Evolutionary conservation across 2,329 filamentous ascomycete genomes (phyloP).

Genomic region (Cladosporium colombiae): DNA sequence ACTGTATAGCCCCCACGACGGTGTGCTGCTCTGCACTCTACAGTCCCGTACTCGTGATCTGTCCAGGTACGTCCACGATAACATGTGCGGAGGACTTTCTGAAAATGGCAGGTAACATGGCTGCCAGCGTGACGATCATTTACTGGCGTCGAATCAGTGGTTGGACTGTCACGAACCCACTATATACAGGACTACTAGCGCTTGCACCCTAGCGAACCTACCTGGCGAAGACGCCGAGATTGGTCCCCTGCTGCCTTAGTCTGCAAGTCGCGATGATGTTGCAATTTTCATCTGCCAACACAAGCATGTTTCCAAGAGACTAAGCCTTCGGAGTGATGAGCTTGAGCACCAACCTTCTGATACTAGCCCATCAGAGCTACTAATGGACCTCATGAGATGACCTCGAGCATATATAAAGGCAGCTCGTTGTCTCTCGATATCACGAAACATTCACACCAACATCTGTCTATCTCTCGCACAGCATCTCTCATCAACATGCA

Average conservation of each 20-base stretch:
- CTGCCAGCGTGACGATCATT: background rate
- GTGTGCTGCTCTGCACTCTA: background rate
- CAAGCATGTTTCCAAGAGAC: background rate
- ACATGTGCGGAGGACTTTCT: background rate
- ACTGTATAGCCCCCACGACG: background rate
- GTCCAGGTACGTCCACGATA: background rate
- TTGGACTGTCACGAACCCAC: background rate
- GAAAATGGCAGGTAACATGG: background rate
- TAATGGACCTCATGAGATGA: background rate
- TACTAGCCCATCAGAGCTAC: background rate
- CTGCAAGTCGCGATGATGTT: conserved; percentile 1
- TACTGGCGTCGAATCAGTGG: background rate
- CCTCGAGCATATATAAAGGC: background rate
- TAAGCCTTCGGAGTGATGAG: background rate
- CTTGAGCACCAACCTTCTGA: background rate
- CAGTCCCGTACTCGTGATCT: background rate
- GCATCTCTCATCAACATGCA: conserved; percentile 19
- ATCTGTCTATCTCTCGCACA: background rate
- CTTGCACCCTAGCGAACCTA: conserved; percentile 2
- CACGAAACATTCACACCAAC: background rate
- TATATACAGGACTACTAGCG: background rate
- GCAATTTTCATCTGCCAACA: background rate
- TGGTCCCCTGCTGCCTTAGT: background rate
- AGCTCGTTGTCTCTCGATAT: background rate
- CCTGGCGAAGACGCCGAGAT: background rate